Conservation (phyloP, 129 eudicot genomes). For the Artemisia argyi region DNA sequence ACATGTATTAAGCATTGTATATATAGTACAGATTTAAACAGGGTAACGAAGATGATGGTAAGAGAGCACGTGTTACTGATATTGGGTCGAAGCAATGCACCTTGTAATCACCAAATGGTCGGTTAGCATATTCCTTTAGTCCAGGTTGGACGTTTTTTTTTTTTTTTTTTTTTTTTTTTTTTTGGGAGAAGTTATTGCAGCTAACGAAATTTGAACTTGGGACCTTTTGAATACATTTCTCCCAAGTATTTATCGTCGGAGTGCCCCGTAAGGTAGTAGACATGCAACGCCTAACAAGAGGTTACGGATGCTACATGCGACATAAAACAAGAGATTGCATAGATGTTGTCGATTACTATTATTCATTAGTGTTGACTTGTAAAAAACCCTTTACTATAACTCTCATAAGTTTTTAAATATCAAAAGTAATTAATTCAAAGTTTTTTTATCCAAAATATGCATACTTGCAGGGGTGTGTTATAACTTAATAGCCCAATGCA, state of each 20-base stretch:
- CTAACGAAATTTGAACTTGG: no score
- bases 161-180: neutral
- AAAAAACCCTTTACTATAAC: no score
- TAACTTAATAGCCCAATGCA: slow-evolving; percentile 2
- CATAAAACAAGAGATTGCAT: no score
- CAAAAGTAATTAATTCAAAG: neutral
- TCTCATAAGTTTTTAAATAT: no score
- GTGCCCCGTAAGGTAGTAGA: no score
- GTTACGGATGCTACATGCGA: no score
- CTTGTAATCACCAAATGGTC: slow-evolving; percentile 30
- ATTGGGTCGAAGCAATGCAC: slow-evolving; percentile 18
- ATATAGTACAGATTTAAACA: no score
- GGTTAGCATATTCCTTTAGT: slow-evolving; percentile 16
- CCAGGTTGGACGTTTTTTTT: neutral
- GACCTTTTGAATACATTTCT: no score
- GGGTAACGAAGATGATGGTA: slow-evolving; percentile 28
- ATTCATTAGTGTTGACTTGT: no score
- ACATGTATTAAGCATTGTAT: neutral
- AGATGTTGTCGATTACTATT: no score
- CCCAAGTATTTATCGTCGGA: no score
- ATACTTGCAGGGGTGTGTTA: neutral
- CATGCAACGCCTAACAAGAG: no score
- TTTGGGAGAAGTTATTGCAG: neutral
- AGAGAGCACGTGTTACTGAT: slow-evolving; percentile 22
- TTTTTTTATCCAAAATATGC: neutral